These are phyloP conservation scores for Leishmania tarentolae DNA, from an alignment of 208 protist genomes.

Conservation along the genomic window DNA sequence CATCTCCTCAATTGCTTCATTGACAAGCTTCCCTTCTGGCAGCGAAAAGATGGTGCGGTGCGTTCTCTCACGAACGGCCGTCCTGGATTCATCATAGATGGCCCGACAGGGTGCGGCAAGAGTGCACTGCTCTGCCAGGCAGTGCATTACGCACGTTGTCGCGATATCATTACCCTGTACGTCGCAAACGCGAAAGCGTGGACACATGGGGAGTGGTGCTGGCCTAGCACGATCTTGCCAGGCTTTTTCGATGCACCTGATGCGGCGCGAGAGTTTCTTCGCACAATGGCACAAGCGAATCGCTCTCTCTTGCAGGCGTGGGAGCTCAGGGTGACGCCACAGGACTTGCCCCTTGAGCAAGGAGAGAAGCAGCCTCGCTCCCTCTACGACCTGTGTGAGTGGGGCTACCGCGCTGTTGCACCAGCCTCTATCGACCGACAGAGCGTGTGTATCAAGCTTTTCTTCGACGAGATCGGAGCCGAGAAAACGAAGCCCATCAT, in stretches of 20 bases:
- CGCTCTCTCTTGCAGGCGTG: slow-evolving; percentile 53
- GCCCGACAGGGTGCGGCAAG: slow-evolving; percentile 85
- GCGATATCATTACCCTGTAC: slow-evolving; percentile 83
- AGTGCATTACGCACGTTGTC: slow-evolving; percentile 82
- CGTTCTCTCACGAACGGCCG: slow-evolving; percentile 64
- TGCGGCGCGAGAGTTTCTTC: slow-evolving; percentile 76
- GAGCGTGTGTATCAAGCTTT: slow-evolving; percentile 89
- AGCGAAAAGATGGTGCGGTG: slow-evolving; percentile 66
- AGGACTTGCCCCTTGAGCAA: slow-evolving; percentile 80
- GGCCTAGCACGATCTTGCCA: slow-evolving; percentile 88
- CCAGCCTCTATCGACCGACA: slow-evolving; percentile 89
- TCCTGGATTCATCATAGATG: slow-evolving; percentile 87
- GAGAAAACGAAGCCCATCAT: slow-evolving; percentile 87
- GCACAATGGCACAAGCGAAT: slow-evolving; percentile 81
- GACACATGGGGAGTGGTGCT: slow-evolving; percentile 92
- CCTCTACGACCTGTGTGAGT: slow-evolving; percentile 85
- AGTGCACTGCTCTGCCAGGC: slow-evolving; percentile 90
- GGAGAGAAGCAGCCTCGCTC: slow-evolving; percentile 75
- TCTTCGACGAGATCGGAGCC: slow-evolving; percentile 88
- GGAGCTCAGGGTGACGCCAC: slow-evolving; percentile 74
- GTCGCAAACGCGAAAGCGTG: slow-evolving; percentile 84
- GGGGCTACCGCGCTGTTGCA: slow-evolving; percentile 74
- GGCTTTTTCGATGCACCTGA: slow-evolving; percentile 93
- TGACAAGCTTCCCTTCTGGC: slow-evolving; percentile 85
- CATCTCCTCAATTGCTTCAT: slow-evolving; percentile 91